These are phyloP conservation scores for Zopfia rhizophila DNA, from an alignment of 2,329 filamentous ascomycete genomes.

Conservation along the genomic window DNA sequence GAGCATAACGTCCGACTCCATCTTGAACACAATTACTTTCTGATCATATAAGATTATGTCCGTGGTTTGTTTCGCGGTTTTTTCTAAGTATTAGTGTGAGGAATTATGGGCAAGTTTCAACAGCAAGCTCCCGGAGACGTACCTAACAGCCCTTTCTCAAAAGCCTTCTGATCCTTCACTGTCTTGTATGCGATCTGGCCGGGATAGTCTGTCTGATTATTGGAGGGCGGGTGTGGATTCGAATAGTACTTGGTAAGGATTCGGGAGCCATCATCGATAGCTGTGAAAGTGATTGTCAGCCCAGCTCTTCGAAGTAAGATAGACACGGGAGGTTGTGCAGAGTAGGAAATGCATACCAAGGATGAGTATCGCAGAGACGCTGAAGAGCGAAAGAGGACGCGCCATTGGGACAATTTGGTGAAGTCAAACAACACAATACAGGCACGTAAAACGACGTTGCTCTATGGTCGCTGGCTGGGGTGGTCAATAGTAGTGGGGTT, in stretches of 20 bases:
- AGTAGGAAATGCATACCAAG: slow-evolving; percentile 37
- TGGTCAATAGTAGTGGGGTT: slow-evolving; percentile 13
- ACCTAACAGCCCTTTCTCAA: slow-evolving; percentile 89
- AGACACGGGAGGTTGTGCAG: too few relatives aligned
- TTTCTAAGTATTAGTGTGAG: slow-evolving; percentile 64
- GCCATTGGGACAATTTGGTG: slow-evolving; percentile 52
- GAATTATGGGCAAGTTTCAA: too few relatives aligned
- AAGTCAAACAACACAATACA: slow-evolving; percentile 17
- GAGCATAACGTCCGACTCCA: slow-evolving; percentile 95
- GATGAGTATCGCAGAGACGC: slow-evolving; percentile 62
- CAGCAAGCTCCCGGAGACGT: too few relatives aligned
- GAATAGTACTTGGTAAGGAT: slow-evolving; percentile 96
- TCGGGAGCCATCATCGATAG: slow-evolving; percentile 86
- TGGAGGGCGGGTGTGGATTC: slow-evolving; percentile 73
- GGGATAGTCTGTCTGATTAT: slow-evolving; percentile 67
- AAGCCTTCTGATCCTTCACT: slow-evolving; percentile 92
- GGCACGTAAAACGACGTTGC: slow-evolving; percentile 17
- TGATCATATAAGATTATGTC: slow-evolving; percentile 99
- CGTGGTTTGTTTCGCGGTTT: slow-evolving; percentile 93
- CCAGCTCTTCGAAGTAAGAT: too few relatives aligned
- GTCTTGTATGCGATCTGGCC: slow-evolving; percentile 84
- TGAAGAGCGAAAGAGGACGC: slow-evolving; percentile 65
- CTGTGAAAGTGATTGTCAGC: slow-evolving; percentile 48
- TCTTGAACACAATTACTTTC: slow-evolving; percentile 96
- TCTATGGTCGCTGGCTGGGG: slow-evolving; percentile 19